Evolutionary conservation across 768 basidiomycete genomes (phyloP), one percentile per base, ranked within the genome.

Genomic region (Cystobasidium tubakii): DNA sequence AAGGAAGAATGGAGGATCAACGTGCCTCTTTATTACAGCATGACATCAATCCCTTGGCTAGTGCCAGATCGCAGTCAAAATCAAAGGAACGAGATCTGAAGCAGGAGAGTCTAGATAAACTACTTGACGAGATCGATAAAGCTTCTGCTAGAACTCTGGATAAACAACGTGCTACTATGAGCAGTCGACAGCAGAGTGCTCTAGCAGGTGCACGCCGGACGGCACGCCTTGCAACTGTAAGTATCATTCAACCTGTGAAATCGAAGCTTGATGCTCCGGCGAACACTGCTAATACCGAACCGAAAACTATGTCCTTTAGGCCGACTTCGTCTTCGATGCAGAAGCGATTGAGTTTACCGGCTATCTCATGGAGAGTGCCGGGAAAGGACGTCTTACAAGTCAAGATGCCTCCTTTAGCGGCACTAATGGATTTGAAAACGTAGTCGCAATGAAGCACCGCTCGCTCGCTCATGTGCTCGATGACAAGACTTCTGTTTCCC

Each of bases 101-200:
- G 75, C 0, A 42, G 65, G 34, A 57, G 25, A 72, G 55, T 12
- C 23, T 75, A 17, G 66, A 70, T 50, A 31, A 60, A 39, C 60
- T 69, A 33, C 39, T 57, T 43, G 77, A 76, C 7, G 64, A 76
- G 57, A 79, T 79, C 19, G 87, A 87, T 50, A 87, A 86, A 76
- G 90, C 90, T 0, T 87, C 88, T 0, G 85, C 86, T 44, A 83
- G 90, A 62, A 86, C 86, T 66, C 78, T 92, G 64, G 84, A 82
- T 29, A 85, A 89, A 77, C 92, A 94, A 80, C 85, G 88, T 1
- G 89, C 88, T 33, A 87, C 76, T 23, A 73, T 76, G 33, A 44
- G 74, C 19, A 34, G 9, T 55, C 31, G 46, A 66, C 42, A 75
- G 31, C 44, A 67, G 19, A 23, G 36, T 33, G 63, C 43, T 9